These are phyloP conservation scores for Ogataea trehaloabstinens DNA, from an alignment of 805 yeast species.

Conservation along the genomic window DNA sequence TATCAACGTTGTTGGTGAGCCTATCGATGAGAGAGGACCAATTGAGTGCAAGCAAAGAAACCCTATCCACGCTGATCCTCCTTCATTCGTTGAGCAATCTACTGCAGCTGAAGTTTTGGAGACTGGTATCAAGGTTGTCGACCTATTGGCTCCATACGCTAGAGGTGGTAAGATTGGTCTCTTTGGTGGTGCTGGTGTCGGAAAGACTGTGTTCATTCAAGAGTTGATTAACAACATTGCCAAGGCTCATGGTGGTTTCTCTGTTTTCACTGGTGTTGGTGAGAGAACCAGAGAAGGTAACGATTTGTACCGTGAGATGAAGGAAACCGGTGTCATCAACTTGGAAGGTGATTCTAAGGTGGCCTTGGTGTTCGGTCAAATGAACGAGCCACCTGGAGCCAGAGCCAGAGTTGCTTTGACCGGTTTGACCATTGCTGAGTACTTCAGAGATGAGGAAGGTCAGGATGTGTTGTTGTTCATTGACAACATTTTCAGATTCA, in stretches of 20 bases:
- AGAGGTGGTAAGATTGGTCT: slow-evolving; percentile 99
- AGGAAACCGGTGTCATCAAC: slow-evolving; percentile 99
- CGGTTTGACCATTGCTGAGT: slow-evolving; percentile 99
- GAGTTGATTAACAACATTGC: slow-evolving; percentile 99
- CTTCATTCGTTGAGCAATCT: slow-evolving; percentile 93
- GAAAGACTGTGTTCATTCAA: slow-evolving; percentile 99
- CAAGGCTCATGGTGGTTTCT: slow-evolving; percentile 99
- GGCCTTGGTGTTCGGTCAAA: slow-evolving; percentile 98
- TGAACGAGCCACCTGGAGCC: slow-evolving; percentile 99
- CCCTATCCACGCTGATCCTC: slow-evolving; percentile 99
- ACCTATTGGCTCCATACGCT: slow-evolving; percentile 98
- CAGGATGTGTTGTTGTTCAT: slow-evolving; percentile 99
- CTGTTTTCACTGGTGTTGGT: slow-evolving; percentile 99
- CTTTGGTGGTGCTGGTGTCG: slow-evolving; percentile 99
- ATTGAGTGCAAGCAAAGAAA: slow-evolving; percentile 86
- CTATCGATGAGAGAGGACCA: slow-evolving; percentile 99
- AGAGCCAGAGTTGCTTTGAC: slow-evolving; percentile 99
- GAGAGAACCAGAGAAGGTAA: slow-evolving; percentile 99
- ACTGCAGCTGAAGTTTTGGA: slow-evolving; percentile 97
- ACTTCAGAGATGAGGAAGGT: slow-evolving; percentile 99
- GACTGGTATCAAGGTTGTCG: slow-evolving; percentile 99
- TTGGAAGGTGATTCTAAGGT: slow-evolving; percentile 99
- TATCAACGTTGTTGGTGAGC: slow-evolving; percentile 97
- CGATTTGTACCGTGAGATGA: slow-evolving; percentile 99
- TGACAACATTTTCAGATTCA: slow-evolving; percentile 99